Conservation (phyloP, 2,329 filamentous ascomycete species). For the Aspergillus novoparasiticus region DNA sequence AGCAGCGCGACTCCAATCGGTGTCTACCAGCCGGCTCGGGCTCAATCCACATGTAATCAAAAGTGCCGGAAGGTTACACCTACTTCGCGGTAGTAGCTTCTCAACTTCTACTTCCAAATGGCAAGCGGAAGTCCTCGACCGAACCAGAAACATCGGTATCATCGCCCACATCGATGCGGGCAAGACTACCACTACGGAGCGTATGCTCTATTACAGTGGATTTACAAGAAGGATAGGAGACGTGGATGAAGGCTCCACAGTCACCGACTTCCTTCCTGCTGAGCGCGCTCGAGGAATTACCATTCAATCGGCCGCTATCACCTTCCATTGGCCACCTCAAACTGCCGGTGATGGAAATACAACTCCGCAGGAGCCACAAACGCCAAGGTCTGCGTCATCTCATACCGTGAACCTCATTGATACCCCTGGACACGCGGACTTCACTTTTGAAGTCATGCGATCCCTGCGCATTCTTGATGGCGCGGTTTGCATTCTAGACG, state of each 20-base stretch:
- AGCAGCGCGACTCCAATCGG: conserved; percentile 22
- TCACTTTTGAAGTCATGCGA: conserved; percentile 92
- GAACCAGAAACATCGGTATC: conserved; percentile 93
- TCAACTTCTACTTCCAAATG: conserved; percentile 28
- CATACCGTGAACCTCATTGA: conserved; percentile 91
- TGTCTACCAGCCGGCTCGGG: conserved; percentile 12
- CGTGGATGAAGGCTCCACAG: conserved; percentile 94
- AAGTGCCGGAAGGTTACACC: not conserved
- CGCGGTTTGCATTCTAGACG: conserved; percentile 89
- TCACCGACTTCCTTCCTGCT: conserved; percentile 93
- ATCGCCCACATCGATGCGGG: conserved; percentile 99
- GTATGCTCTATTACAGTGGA: conserved; percentile 97
- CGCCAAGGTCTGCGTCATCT: conserved; percentile 55
- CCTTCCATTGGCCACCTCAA: conserved; percentile 82
- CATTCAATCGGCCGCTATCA: conserved; percentile 95
- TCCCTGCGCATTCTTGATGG: conserved; percentile 87
- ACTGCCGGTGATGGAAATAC: conserved; percentile 19
- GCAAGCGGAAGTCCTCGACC: conserved; percentile 49
- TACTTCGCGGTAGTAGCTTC: conserved; percentile 24
- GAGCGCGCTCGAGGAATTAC: conserved; percentile 93
- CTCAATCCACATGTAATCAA: not conserved
- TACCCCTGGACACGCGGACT: conserved; percentile 95
- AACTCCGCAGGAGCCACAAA: conserved; percentile 22
- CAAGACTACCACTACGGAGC: conserved; percentile 98
- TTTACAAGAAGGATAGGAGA: conserved; percentile 87